Percentiles rank a stretch among this genome's conserved stretches.
These are phyloP conservation scores for Trichomonascaceae sp. DNA, from an alignment of 1,139 yeast species.

Conservation along the genomic window DNA sequence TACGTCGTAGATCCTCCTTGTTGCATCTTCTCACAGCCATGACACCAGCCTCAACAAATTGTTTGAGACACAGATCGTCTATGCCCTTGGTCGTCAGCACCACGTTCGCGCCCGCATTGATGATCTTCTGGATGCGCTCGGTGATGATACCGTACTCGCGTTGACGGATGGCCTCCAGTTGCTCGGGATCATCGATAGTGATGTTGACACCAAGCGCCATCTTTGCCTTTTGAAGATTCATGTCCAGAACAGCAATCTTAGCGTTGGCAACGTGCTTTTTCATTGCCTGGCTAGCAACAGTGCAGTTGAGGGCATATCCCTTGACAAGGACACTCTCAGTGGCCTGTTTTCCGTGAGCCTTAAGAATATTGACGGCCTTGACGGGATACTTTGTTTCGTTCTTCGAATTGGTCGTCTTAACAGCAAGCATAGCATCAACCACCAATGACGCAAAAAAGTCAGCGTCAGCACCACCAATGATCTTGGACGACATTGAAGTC, in stretches of 20 bases:
- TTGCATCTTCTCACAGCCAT: slow-evolving; percentile 98
- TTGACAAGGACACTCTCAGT: slow-evolving; percentile 74
- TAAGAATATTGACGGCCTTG: slow-evolving; percentile 89
- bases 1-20: slow-evolving; percentile 91
- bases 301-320: slow-evolving; percentile 95
- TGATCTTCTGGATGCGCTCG: slow-evolving; percentile 78
- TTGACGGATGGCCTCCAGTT: slow-evolving; percentile 87
- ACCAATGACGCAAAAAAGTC: slow-evolving; percentile 84
- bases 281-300: slow-evolving; percentile 98
- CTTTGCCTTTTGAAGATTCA: slow-evolving; percentile 88
- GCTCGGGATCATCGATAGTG: slow-evolving; percentile 95
- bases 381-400: slow-evolving; percentile 93
- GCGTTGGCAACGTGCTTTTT: slow-evolving; percentile 57
- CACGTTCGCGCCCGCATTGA: slow-evolving; percentile 91
- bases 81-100: slow-evolving; percentile 95
- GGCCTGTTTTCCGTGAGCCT: slow-evolving; percentile 93
- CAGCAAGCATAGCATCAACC: slow-evolving; percentile 92
- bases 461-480: slow-evolving; percentile 80
- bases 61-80: slow-evolving; percentile 90
- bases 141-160: slow-evolving; percentile 86
- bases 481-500: slow-evolving; percentile 94
- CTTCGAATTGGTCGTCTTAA: slow-evolving; percentile 75
- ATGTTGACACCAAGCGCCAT: slow-evolving; percentile 99
- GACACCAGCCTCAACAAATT: slow-evolving; percentile 88
- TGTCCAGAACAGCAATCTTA: slow-evolving; percentile 85